A percentile compares a stretch with the other conserved stretches of the same genome.
Conservation (phyloP, 1,284 basidiomycete genomes). For the Termitomyces sp. region DNA sequence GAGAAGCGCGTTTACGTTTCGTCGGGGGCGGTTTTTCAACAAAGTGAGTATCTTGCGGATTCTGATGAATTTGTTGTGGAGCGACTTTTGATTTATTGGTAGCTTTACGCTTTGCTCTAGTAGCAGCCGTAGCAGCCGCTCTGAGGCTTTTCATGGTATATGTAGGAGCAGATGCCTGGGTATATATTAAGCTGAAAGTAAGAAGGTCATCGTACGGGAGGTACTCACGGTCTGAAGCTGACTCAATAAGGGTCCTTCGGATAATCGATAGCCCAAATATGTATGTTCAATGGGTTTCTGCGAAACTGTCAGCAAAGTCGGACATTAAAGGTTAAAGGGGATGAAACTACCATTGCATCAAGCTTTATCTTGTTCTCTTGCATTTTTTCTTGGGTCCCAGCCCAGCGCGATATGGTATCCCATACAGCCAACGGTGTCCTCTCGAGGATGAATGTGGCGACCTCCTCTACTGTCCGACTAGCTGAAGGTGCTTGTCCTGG, state of each 20-base stretch:
- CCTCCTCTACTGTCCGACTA: constrained; percentile 5
- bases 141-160: constrained; percentile 54
- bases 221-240: constrained; percentile 52
- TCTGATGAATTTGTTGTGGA: not conserved
- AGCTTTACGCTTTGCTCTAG: constrained; percentile 26
- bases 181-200: not conserved
- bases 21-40: constrained; percentile 24
- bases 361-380: constrained; percentile 38
- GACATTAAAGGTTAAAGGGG: not conserved
- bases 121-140: constrained; percentile 24
- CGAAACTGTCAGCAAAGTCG: not conserved
- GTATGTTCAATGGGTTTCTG: constrained; percentile 37
- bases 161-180: constrained; percentile 41
- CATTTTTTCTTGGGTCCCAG: constrained; percentile 46
- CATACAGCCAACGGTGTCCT: constrained; percentile 42
- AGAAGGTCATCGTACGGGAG: constrained; percentile 1
- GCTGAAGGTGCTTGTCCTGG: constrained; percentile 2
- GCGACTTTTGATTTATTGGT: constrained; percentile 10
- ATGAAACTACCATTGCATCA: constrained; percentile 33
- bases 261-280: constrained; percentile 55
- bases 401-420: constrained; percentile 55
- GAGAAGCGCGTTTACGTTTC: constrained; percentile 30
- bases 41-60: not conserved
- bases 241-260: constrained; percentile 48
- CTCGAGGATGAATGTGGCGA: constrained; percentile 45